phyloP scores from a whole-genome alignment of 2,329 filamentous ascomycete species.

The Aspergillus jensenii region DNA sequence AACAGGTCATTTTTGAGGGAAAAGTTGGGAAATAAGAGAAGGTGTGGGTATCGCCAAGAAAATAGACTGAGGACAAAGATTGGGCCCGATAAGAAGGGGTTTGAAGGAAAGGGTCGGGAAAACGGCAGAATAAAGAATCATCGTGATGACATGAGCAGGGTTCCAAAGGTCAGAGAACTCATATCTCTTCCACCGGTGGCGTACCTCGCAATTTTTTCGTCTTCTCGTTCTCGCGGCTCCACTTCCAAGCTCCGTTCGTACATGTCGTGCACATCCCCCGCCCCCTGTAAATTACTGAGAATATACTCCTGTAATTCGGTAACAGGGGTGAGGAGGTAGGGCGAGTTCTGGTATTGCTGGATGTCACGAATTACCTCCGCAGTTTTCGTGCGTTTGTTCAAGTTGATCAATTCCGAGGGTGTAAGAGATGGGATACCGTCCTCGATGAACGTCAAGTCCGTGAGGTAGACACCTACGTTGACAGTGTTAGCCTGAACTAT shows the following conservation, averaged over 20 bases:
- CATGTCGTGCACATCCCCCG: slow-evolving; percentile 98
- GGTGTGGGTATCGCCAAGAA: slow-evolving; percentile 32
- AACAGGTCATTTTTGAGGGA: slow-evolving; percentile 13
- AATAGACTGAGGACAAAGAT: slow-evolving; percentile 10
- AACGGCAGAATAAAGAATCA: slow-evolving; percentile 20
- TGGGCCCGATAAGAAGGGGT: background rate
- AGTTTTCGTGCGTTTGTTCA: slow-evolving; percentile 96
- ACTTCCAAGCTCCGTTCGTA: slow-evolving; percentile 94
- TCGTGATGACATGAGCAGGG: slow-evolving; percentile 33
- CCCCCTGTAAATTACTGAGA: slow-evolving; percentile 90
- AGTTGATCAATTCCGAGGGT: slow-evolving; percentile 96
- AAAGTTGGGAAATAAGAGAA: slow-evolving; percentile 15
- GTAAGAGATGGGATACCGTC: slow-evolving; percentile 96
- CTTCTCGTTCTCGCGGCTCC: slow-evolving; percentile 92
- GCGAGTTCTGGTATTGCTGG: slow-evolving; percentile 96
- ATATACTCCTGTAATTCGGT: slow-evolving; percentile 96
- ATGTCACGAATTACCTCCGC: slow-evolving; percentile 98
- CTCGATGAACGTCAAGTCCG: slow-evolving; percentile 97
- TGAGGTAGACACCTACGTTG: slow-evolving; percentile 80
- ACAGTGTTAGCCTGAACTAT: background rate
- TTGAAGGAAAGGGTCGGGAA: background rate
- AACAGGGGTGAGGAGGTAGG: slow-evolving; percentile 88
- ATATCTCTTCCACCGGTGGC: slow-evolving; percentile 40
- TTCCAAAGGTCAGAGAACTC: slow-evolving; percentile 34
- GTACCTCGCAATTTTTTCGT: slow-evolving; percentile 99